Evolutionary conservation across 1,284 basidiomycete genomes (phyloP), one percentile per base, ranked within the genome.

Genomic region (Golubevia pallescens): DNA sequence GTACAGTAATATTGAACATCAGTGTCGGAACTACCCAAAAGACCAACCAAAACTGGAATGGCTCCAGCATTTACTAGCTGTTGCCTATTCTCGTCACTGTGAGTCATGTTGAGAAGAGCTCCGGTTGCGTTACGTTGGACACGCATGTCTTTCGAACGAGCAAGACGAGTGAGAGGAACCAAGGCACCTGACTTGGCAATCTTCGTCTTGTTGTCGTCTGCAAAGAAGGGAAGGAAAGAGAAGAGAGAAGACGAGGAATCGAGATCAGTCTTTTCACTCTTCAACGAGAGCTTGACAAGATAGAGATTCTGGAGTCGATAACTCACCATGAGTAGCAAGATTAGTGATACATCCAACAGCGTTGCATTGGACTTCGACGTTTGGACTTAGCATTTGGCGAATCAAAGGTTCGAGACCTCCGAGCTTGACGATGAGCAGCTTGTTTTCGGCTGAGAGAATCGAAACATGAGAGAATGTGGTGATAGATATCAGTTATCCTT

Each of bases 1-100:
- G 97, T 99, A 87, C 97, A 99, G 86, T 99, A 99, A 86, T 99
- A 99, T 87, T 99, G 97, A 1, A 99, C 97, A 86, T 99, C 96
- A 20, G 96, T 99, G 86, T 99, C 96, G 55, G 93, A 91, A n/a
- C 94, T 96, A 84, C 95, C 96, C 65, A 99, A 89, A 51, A 99
- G 88, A 80, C 92, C 92, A 74, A 99, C 97, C 24, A 99, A 90
- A 48, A 99, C 97, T 13, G 97, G 97, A 68, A 99, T 98, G 20
- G 97, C 97, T 13, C 97, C 97, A 24, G 97, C 97, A 77, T 95
- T 97, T 78, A 99, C 97, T 57, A 99, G 92, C 84, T 99, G 96
- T 85, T 98, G 96, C 62, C 97, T 89, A 86, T 99, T 99, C 88
- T 99, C 97, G 84, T 99, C 96, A 63, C 77, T 80, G 69, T 99